Conservation (phyloP, 306 rosid genomes). For the Citrullus amarus region DNA sequence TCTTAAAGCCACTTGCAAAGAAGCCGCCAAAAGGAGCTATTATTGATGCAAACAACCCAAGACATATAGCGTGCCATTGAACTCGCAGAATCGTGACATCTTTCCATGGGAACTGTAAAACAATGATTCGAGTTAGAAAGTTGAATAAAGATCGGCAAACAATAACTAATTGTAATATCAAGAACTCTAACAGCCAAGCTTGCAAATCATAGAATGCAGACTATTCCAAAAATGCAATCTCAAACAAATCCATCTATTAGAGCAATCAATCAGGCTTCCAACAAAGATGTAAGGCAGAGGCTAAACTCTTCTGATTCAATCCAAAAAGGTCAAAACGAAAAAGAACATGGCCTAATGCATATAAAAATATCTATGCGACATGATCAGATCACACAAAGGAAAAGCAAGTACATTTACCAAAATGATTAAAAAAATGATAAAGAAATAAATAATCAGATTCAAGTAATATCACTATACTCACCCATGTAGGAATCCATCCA, state of each 20-base stretch:
- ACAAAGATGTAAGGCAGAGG: neutral
- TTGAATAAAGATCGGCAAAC: neutral
- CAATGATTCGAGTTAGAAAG: neutral
- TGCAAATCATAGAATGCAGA: neutral
- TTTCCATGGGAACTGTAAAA: constrained; percentile 73
- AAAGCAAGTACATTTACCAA: neutral
- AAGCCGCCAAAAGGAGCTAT: constrained; percentile 99
- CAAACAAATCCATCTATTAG: neutral
- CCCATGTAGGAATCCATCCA: constrained; percentile 70
- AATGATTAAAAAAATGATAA: neutral
- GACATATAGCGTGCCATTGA: constrained; percentile 83
- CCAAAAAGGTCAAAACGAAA: neutral
- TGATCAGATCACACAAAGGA: neutral
- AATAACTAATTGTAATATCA: neutral
- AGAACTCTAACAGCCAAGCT: neutral
- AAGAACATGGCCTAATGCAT: neutral
- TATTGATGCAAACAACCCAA: constrained; percentile 90
- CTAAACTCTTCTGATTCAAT: neutral
- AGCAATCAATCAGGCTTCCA: neutral
- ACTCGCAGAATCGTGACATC: constrained; percentile 66
- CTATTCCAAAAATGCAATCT: neutral
- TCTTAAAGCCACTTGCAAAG: constrained; percentile 98
- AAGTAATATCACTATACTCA: constrained; percentile 20
- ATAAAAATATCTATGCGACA: neutral
- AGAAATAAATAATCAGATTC: neutral